Evolutionary conservation across 768 basidiomycete species (phyloP).

Genomic region (Mrakia blollopis): DNA sequence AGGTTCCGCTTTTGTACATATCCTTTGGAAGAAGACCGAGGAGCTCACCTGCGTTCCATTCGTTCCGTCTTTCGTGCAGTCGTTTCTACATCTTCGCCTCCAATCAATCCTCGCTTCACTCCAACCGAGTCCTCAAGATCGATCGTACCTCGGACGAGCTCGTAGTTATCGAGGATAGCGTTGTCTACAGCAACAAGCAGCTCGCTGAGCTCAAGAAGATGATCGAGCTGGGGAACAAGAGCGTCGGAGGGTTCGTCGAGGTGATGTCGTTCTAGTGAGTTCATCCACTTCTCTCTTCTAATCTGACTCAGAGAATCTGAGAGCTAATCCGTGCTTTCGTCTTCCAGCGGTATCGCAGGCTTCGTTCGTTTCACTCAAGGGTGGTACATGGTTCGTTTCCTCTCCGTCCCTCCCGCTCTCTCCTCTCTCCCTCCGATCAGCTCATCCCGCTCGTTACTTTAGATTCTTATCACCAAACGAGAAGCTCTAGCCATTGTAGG

Average conservation of each 20-base stretch:
- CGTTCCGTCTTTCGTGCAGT: constrained; percentile 26
- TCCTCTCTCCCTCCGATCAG: not conserved
- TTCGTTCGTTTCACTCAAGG: constrained; percentile 92
- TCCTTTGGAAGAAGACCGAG: not conserved
- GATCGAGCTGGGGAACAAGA: constrained; percentile 90
- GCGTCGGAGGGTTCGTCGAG: constrained; percentile 77
- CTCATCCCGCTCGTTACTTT: not conserved
- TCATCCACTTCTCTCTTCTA: not conserved
- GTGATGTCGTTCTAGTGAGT: constrained; percentile 47
- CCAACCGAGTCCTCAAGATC: constrained; percentile 73
- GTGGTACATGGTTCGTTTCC: constrained; percentile 65
- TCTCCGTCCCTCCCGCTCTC: too few relatives aligned
- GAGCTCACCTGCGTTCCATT: not conserved
- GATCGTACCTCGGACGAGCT: constrained; percentile 66
- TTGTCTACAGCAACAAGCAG: constrained; percentile 80
- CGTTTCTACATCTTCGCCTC: constrained; percentile 90
- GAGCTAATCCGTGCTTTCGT: constrained; percentile 30
- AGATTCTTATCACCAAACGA: constrained; percentile 75
- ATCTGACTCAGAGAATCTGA: not conserved
- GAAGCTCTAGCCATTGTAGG: constrained; percentile 89
- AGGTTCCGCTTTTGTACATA: constrained; percentile 20
- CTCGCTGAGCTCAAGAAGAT: constrained; percentile 88
- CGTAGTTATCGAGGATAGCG: constrained; percentile 75
- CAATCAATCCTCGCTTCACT: constrained; percentile 78
- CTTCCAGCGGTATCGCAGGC: constrained; percentile 81